Conservation (phyloP, 495 filamentous ascomycete species). For the Tuber calosporum region DNA sequence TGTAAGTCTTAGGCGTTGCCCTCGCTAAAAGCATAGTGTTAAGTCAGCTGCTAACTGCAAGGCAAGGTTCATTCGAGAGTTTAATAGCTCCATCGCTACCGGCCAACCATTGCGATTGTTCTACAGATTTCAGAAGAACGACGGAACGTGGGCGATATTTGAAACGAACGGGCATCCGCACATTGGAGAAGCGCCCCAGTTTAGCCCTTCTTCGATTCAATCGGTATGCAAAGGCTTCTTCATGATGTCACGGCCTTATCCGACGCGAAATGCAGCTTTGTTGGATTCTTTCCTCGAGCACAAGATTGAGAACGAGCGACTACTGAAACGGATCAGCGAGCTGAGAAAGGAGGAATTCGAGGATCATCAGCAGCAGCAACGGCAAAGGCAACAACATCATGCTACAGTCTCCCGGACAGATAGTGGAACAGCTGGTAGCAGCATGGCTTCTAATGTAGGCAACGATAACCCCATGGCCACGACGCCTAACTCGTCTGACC, state of each 20-base stretch:
- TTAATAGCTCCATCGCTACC: conserved; percentile 84
- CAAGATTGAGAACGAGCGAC: conserved; percentile 91
- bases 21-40: not conserved
- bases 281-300: conserved; percentile 94
- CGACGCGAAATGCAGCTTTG: conserved; percentile 72
- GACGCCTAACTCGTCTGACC: conserved; percentile 34
- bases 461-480: conserved; percentile 37
- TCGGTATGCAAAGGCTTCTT: conserved; percentile 83
- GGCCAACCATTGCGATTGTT: conserved; percentile 76
- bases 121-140: conserved; percentile 74
- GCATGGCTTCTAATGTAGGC: conserved; percentile 35
- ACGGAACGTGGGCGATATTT: conserved; percentile 68
- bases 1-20: conserved; percentile 43
- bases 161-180: conserved; percentile 91
- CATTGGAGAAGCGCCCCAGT: conserved; percentile 55
- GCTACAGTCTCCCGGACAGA: conserved; percentile 31
- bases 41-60: conserved; percentile 13
- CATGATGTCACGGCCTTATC: conserved; percentile 88
- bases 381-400: conserved; percentile 40
- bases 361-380: conserved; percentile 54
- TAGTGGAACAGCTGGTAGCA: conserved; percentile 32
- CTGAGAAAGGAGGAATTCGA: conserved; percentile 79
- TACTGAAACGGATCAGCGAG: conserved; percentile 75
- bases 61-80: conserved; percentile 63
- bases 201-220: conserved; percentile 56